Base-by-base conservation (phyloP, 108 stramenopile species). In the Asterionellopsis glacialis region DNA sequence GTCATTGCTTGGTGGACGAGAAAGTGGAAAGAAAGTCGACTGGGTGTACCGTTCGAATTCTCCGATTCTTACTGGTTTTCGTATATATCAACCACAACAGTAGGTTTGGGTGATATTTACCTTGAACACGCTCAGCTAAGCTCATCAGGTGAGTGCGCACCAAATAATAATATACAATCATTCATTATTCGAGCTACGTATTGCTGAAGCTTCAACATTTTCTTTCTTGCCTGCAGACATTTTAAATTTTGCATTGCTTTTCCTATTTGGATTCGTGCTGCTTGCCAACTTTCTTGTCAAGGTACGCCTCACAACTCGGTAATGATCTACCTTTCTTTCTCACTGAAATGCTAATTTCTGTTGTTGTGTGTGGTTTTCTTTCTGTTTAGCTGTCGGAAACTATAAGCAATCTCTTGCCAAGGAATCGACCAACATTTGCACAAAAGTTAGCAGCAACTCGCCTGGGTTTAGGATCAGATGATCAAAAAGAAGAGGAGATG, bases 101-200 rank as follows among this genome's bases (percentile, higher is more conserved):
- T 80, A 1, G 79, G 79, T 21, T 55, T 80, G 15, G 79, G 79
- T 13, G 79, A 80, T 52, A 72, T 65, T 26, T 75, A 56, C 61
- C 48, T 75, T 19, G 63, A 68, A 7, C 79, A 74, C 1, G 71
- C 57, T 18, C 50, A 75, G 10, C 27, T 75, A 27, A 50, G 61
- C 1, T 12, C n/a, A 51, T 33, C 33, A 7, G 33, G 33, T 33
- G 7, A 7, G 33, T 33, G 33, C 7, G 49, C 39, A 39, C 11
- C 33, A 42, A 33, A 33, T 33, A 33, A 5, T 33, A 5, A 33
- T 33, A 33, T 33, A 2, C 33, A 33, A 5, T 7, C 33, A 5
- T 33, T 33, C 33, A 33, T 33, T 33, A 2, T 5, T 33, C 33
- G 33, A 33, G 7, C 33, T 33, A 7, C 33, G 33, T 2, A 33